Evolutionary conservation across 768 basidiomycete species (phyloP).

Genomic region (Russula earlei): DNA sequence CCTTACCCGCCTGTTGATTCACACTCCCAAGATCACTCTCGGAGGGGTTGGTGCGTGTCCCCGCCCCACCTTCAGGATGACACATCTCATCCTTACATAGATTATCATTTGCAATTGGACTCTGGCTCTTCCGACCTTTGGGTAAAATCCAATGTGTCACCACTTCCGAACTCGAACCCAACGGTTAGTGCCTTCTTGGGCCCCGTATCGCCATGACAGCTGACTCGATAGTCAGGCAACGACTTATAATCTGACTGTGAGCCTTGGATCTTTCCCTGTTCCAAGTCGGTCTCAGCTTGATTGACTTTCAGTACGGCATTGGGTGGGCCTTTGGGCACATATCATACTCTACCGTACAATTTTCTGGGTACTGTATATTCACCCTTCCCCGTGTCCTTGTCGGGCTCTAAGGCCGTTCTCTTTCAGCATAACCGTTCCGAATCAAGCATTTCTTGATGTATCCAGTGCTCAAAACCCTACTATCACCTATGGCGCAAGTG

Average conservation of each 20-base stretch:
- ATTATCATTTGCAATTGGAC: constrained; percentile 68
- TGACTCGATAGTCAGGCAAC: constrained; percentile 19
- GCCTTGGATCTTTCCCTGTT: neutral
- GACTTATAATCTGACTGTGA: constrained; percentile 21
- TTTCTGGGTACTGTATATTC: constrained; percentile 60
- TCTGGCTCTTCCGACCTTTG: constrained; percentile 82
- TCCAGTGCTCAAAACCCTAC: constrained; percentile 61
- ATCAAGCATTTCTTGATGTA: constrained; percentile 65
- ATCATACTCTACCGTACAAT: constrained; percentile 50
- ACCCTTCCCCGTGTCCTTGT: neutral
- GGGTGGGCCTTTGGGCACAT: constrained; percentile 69
- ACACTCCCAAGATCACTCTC: constrained; percentile 51
- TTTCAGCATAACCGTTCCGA: constrained; percentile 48
- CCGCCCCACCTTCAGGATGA: neutral
- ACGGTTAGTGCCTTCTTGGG: constrained; percentile 34
- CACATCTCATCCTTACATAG: constrained; percentile 29
- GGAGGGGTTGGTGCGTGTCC: constrained; percentile 45
- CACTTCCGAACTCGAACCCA: constrained; percentile 39
- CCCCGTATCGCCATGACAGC: constrained; percentile 5
- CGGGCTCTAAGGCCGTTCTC: neutral
- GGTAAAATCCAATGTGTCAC: constrained; percentile 40
- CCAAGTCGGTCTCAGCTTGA: neutral
- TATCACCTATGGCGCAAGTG: constrained; percentile 57
- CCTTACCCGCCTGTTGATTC: neutral
- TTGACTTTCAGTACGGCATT: constrained; percentile 53